These are phyloP conservation scores for Gossypium armourianum DNA, from an alignment of 441 rosid genomes.

Conservation along the genomic window DNA sequence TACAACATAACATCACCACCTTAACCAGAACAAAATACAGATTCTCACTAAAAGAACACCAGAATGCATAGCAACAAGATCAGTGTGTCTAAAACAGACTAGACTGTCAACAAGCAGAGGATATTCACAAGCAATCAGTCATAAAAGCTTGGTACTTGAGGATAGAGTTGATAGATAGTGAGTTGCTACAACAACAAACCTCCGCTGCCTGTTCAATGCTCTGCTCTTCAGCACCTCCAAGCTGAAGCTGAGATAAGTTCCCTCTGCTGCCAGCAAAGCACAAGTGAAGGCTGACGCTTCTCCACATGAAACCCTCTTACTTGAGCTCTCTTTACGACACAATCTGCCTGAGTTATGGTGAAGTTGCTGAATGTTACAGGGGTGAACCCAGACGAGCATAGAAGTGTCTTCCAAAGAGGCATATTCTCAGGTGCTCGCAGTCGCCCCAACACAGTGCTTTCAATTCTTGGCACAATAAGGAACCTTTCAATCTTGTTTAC, in stretches of 20 bases:
- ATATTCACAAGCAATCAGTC: constrained; percentile 22
- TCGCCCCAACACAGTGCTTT: constrained; percentile 41
- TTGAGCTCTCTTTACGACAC: constrained; percentile 42
- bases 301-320: constrained; percentile 56
- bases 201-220: constrained; percentile 18
- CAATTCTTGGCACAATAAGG: constrained; percentile 46
- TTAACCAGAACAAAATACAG: constrained; percentile 16
- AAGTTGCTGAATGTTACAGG: constrained; percentile 45
- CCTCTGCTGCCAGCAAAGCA: constrained; percentile 52
- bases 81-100: constrained; percentile 16
- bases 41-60: constrained; percentile 7
- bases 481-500: constrained; percentile 51
- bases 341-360: constrained; percentile 54
- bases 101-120: constrained; percentile 22
- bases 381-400: constrained; percentile 40
- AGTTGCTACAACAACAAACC: constrained; percentile 21
- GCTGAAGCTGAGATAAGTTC: constrained; percentile 56
- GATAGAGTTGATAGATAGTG: constrained; percentile 19
- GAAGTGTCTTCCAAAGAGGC: constrained; percentile 35
- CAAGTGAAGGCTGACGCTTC: constrained; percentile 45
- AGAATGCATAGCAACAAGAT: constrained; percentile 19
- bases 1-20: constrained; percentile 17
- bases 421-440: constrained; percentile 27
- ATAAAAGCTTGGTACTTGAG: constrained; percentile 17
- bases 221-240: constrained; percentile 43